Conservation (phyloP, 768 basidiomycete genomes). For the Russula emetica region DNA sequence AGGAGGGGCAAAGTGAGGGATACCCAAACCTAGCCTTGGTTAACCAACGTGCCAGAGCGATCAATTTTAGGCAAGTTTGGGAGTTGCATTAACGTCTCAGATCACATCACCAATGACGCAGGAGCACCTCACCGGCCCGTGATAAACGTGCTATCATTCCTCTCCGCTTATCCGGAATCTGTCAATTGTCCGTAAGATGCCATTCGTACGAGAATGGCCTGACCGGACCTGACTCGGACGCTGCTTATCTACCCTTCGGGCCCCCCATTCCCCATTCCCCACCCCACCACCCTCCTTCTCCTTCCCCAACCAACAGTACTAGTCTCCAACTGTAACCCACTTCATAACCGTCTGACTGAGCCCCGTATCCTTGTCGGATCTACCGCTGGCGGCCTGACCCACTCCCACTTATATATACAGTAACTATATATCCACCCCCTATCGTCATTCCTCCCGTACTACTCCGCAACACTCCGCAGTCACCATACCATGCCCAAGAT, state of each 20-base stretch:
- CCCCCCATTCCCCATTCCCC: neutral
- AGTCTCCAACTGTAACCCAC: neutral
- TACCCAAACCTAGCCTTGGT: neutral
- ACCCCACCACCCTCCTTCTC: neutral
- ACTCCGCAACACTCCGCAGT: neutral
- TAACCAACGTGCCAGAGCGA: neutral
- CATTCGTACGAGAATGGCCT: conserved; percentile 5
- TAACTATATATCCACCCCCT: neutral
- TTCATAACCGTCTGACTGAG: neutral
- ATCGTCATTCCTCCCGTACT: too few relatives aligned
- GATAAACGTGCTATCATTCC: neutral
- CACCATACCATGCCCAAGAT: conserved; percentile 8
- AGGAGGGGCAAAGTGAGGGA: too few relatives aligned
- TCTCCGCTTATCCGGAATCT: conserved; percentile 2
- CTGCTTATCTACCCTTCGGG: conserved; percentile 4
- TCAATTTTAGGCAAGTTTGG: neutral
- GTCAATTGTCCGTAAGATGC: neutral
- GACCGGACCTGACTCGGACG: neutral
- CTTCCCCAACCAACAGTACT: neutral
- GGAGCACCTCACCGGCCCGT: neutral
- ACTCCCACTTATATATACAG: neutral
- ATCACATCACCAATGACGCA: neutral
- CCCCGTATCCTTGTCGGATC: conserved; percentile 23
- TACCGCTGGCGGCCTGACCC: conserved; percentile 23
- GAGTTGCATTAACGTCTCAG: neutral